phyloP scores from a whole-genome alignment of 441 rosid genomes.

The Arabidopsis lyrata region DNA sequence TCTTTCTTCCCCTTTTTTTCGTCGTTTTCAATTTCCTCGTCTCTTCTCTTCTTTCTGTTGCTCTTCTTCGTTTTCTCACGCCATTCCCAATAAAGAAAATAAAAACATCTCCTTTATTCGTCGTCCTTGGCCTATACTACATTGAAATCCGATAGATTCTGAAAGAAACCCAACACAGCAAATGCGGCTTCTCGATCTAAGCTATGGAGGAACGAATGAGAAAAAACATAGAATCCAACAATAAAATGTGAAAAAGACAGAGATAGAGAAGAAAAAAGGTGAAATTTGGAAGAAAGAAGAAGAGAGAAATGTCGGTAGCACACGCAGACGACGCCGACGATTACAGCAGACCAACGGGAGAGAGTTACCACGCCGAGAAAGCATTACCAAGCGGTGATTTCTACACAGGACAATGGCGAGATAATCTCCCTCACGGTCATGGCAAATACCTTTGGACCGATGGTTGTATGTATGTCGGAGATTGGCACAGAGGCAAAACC shows the following conservation, averaged over 20 bases:
- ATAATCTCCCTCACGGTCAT: constrained; percentile 73
- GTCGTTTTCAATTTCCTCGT: constrained; percentile 41
- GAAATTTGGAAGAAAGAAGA: constrained; percentile 49
- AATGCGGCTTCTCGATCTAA: constrained; percentile 52
- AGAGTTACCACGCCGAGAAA: constrained; percentile 59
- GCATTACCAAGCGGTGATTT: constrained; percentile 74
- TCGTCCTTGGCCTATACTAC: constrained; percentile 30
- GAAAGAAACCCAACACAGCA: constrained; percentile 31
- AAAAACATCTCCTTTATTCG: constrained; percentile 31
- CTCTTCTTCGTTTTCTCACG: constrained; percentile 21
- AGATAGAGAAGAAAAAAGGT: background rate
- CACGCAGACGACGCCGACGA: constrained; percentile 86
- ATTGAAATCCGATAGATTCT: constrained; percentile 18
- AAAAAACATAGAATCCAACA: constrained; percentile 59
- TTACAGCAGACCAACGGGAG: constrained; percentile 50
- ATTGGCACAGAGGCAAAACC: constrained; percentile 80
- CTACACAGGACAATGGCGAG: constrained; percentile 80
- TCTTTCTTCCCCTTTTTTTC: background rate
- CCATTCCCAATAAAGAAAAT: constrained; percentile 39
- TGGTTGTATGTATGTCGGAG: constrained; percentile 95
- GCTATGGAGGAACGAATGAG: constrained; percentile 52
- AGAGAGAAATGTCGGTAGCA: constrained; percentile 70
- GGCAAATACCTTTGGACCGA: constrained; percentile 94
- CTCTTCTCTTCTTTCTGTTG: constrained; percentile 15
- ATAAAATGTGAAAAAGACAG: constrained; percentile 28